Conservation (phyloP, 306 rosid species). For the Astragalus membranaceus region DNA sequence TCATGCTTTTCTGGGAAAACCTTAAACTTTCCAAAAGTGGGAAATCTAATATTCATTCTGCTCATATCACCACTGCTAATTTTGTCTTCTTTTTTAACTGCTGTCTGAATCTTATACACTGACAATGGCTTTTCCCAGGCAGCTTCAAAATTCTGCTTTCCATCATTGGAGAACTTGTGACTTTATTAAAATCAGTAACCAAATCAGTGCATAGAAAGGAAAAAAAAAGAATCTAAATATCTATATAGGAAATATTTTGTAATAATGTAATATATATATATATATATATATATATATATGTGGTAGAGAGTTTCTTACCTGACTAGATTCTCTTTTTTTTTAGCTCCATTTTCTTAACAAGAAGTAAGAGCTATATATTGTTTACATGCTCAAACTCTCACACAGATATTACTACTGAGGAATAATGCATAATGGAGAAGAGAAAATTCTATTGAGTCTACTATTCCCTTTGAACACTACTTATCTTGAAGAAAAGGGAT, state of each 20-base stretch:
- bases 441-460: conserved; percentile 5
- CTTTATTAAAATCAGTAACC: conserved; percentile 3
- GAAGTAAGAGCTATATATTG: neutral
- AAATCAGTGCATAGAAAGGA: neutral
- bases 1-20: conserved; percentile 45
- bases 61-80: conserved; percentile 19
- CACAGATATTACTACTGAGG: neutral
- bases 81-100: conserved; percentile 30
- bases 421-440: neutral
- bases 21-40: conserved; percentile 39
- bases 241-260: too few species aligned
- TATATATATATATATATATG: too few species aligned
- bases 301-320: too few species aligned
- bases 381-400: conserved; percentile 3
- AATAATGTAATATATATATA: neutral
- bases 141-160: conserved; percentile 30
- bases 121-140: conserved; percentile 42
- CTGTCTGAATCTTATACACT: conserved; percentile 28
- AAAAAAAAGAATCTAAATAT: neutral
- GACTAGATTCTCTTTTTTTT: too few species aligned
- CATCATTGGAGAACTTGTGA: conserved; percentile 49
- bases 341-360: too few species aligned
- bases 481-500: conserved; percentile 15
- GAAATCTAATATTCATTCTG: conserved; percentile 13
- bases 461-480: neutral